phyloP scores from a whole-genome alignment of 306 rosid species.

The Dalbergia oliveri region DNA sequence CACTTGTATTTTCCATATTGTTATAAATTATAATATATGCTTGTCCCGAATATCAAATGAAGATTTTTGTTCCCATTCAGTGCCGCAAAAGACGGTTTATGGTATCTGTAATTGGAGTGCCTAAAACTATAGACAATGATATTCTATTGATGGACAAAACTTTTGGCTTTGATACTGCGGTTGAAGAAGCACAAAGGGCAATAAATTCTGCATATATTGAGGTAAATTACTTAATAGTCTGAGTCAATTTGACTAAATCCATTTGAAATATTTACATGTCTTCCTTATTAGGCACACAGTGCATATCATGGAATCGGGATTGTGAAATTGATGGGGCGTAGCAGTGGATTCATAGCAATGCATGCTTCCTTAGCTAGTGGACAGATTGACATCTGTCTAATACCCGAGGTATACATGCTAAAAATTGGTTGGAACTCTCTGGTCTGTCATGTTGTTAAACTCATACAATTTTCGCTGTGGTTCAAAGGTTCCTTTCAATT shows the following conservation, averaged over 20 bases:
- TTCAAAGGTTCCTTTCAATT: conserved; percentile 75
- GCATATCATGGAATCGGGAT: conserved; percentile 96
- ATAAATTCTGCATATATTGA: conserved; percentile 95
- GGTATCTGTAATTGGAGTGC: conserved; percentile 93
- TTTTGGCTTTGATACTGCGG: conserved; percentile 98
- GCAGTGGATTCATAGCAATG: conserved; percentile 99
- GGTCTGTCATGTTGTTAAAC: conserved; percentile 35
- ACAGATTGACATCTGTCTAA: conserved; percentile 90
- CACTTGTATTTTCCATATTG: conserved; percentile 1
- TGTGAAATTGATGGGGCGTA: conserved; percentile 98
- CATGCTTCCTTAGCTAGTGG: conserved; percentile 96
- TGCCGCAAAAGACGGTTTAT: conserved; percentile 74
- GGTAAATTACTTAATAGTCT: conserved; percentile 56
- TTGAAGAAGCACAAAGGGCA: conserved; percentile 98
- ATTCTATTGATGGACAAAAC: conserved; percentile 96
- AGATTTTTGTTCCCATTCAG: conserved; percentile 51
- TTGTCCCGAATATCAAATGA: conserved; percentile 27
- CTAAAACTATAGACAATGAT: conserved; percentile 96
- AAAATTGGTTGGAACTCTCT: conserved; percentile 21
- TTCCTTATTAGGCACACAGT: conserved; percentile 83
- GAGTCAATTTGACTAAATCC: conserved; percentile 18
- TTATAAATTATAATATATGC: conserved; percentile 8
- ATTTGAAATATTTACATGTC: conserved; percentile 34
- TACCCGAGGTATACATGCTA: conserved; percentile 82
- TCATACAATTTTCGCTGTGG: conserved; percentile 42